Evolutionary conservation across 768 basidiomycete species (phyloP).

Genomic region (Suillus hirtellus): DNA sequence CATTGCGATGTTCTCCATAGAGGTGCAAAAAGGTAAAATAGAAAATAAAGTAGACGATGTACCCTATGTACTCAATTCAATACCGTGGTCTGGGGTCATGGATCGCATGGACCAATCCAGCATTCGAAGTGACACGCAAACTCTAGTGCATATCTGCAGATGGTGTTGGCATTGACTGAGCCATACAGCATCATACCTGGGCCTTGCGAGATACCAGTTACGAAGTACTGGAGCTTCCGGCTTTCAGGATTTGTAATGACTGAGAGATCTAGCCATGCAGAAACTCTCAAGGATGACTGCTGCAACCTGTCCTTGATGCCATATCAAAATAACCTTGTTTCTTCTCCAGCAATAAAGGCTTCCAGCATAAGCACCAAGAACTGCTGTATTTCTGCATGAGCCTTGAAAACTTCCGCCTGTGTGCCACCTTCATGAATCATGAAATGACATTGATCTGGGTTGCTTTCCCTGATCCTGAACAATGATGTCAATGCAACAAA

Average conservation of each 20-base stretch:
- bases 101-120: neutral
- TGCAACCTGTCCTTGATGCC: neutral
- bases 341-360: neutral
- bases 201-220: neutral
- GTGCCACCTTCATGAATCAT: neutral
- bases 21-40: neutral
- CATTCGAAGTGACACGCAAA: neutral
- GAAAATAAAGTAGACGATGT: neutral
- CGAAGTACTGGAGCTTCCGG: neutral
- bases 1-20: too few species aligned
- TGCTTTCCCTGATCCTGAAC: neutral
- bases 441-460: neutral
- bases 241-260: neutral
- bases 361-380: neutral
- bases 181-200: neutral
- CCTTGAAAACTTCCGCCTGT: neutral
- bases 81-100: neutral
- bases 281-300: neutral
- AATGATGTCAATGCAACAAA: too few species aligned
- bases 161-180: neutral
- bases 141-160: neutral
- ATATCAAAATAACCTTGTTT: accelerated
- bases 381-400: neutral
- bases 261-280: neutral
- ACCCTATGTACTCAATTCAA: neutral